phyloP scores from a whole-genome alignment of 2,329 filamentous ascomycete genomes.

The Colletotrichum caudatum region DNA sequence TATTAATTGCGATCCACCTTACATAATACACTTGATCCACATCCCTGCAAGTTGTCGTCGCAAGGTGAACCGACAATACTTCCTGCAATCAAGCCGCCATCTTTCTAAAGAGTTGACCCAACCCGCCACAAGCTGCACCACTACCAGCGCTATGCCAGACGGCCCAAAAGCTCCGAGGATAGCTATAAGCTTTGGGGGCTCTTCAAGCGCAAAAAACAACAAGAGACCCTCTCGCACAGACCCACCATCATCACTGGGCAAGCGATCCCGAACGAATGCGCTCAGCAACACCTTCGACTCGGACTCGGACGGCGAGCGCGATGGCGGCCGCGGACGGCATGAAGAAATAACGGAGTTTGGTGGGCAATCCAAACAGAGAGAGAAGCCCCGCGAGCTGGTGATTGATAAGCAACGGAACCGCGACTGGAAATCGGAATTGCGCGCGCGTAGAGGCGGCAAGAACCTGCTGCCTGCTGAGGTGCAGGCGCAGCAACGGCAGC shows the following conservation, averaged over 20 bases:
- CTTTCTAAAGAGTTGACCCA: background rate
- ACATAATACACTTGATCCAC: slow-evolving; percentile 14
- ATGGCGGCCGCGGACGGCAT: slow-evolving; percentile 48
- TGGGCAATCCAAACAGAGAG: slow-evolving; percentile 54
- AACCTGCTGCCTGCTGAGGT: slow-evolving; percentile 70
- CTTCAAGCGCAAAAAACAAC: slow-evolving; percentile 29
- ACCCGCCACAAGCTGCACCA: background rate
- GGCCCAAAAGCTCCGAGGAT: slow-evolving; percentile 34
- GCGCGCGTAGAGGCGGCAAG: slow-evolving; percentile 61
- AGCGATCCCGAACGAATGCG: slow-evolving; percentile 59
- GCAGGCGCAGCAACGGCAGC: slow-evolving; percentile 58
- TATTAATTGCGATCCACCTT: slow-evolving; percentile 22
- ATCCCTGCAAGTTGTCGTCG: slow-evolving; percentile 40
- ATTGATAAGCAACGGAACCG: slow-evolving; percentile 71
- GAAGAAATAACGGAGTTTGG: slow-evolving; percentile 65
- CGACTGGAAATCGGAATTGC: slow-evolving; percentile 71
- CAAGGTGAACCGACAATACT: slow-evolving; percentile 23
- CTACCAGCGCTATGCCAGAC: slow-evolving; percentile 36
- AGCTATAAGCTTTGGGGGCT: slow-evolving; percentile 42
- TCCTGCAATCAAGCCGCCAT: slow-evolving; percentile 12
- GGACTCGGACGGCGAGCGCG: slow-evolving; percentile 48
- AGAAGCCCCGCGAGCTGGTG: slow-evolving; percentile 57
- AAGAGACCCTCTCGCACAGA: slow-evolving; percentile 28
- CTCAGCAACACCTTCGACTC: slow-evolving; percentile 60
- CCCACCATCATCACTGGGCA: slow-evolving; percentile 61